Evolutionary conservation across 2,329 filamentous ascomycete genomes (phyloP).

Genomic region (Nothomitra cinnamomea): DNA sequence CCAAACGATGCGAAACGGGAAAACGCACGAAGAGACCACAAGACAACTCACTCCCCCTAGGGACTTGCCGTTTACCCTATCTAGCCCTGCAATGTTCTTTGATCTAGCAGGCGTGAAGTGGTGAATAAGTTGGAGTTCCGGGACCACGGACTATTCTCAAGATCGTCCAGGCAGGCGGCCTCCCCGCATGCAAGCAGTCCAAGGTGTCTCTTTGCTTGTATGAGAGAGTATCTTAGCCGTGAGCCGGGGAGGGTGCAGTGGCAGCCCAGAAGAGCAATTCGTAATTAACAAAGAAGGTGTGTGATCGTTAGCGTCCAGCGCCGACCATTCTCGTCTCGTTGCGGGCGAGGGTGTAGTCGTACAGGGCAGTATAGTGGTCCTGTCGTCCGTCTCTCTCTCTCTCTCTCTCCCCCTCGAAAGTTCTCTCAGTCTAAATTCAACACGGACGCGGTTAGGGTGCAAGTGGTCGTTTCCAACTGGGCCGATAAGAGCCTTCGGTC

Average conservation of each 20-base stretch:
- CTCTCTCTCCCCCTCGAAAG: not conserved
- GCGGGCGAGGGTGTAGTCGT: not conserved
- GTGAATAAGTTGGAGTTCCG: too few relatives aligned
- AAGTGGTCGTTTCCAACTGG: too few relatives aligned
- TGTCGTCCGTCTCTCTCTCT: not conserved
- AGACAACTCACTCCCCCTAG: not conserved
- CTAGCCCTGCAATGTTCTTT: not conserved
- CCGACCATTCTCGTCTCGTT: not conserved
- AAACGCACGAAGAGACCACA: not conserved
- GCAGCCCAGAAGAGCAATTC: not conserved
- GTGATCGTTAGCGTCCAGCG: conserved; percentile 1
- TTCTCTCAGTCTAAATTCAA: too few relatives aligned
- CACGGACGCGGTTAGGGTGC: too few relatives aligned
- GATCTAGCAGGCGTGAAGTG: not conserved
- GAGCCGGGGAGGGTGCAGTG: not conserved
- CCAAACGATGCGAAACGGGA: not conserved
- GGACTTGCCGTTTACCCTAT: not conserved
- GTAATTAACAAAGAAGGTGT: not conserved
- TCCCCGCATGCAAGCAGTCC: not conserved
- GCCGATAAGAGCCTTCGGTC: too few relatives aligned
- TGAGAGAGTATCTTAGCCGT: too few relatives aligned
- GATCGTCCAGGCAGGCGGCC: not conserved
- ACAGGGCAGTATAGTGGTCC: not conserved
- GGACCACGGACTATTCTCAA: too few relatives aligned
- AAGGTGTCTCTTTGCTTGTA: not conserved